A percentile compares a stretch with the other conserved stretches of the same genome.
Conservation (phyloP, 371 early-diverging fungal species). For the Mortierella polycephala region DNA sequence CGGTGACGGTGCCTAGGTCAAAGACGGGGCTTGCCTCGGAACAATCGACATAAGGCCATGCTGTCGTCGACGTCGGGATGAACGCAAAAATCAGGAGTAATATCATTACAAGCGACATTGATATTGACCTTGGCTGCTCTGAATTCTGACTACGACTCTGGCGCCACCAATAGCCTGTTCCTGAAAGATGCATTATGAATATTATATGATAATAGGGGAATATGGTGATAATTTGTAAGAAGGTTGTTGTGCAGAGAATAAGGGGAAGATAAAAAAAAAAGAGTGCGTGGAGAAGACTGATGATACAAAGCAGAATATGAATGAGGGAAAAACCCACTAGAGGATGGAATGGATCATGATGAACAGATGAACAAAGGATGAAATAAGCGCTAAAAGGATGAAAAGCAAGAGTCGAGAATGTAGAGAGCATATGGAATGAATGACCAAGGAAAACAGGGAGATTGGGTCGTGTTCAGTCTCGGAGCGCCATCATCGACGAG, state of each 20-base stretch:
- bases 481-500: no score
- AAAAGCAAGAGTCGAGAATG: neutral
- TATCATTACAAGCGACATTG: conserved; percentile 5
- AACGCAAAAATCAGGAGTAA: conserved; percentile 7
- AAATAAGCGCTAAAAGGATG: neutral
- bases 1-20: conserved; percentile 19
- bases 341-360: neutral
- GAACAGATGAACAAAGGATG: neutral
- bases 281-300: conserved; percentile 2
- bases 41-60: conserved; percentile 53
- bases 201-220: neutral
- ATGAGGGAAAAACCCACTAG: neutral
- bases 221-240: no score
- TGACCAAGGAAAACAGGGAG: no score
- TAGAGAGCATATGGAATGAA: neutral
- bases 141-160: neutral
- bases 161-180: conserved; percentile 23
- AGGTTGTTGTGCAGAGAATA: no score
- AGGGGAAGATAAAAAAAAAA: no score
- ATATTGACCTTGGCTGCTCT: no score
- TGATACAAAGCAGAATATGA: neutral
- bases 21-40: conserved; percentile 27
- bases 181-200: conserved; percentile 10
- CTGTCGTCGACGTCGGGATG: conserved; percentile 14
- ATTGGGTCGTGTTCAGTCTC: no score